Conservation (phyloP, 163 green algal species). For the Prototheca stagnorum region DNA sequence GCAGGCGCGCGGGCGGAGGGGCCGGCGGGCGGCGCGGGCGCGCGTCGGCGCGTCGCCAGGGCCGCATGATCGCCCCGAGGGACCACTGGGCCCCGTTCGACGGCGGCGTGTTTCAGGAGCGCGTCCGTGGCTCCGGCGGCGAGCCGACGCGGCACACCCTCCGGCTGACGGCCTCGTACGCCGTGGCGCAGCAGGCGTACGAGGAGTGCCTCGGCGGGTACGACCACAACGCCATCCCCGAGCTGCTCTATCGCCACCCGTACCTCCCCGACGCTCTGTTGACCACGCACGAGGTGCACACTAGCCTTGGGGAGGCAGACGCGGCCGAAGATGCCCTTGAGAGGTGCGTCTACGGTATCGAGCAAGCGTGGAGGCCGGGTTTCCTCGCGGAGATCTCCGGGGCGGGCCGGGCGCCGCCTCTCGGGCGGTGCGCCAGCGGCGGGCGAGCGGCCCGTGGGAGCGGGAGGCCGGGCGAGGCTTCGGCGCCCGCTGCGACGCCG, state of each 20-base stretch:
- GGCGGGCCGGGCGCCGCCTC: slow-evolving; percentile 57
- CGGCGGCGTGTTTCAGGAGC: slow-evolving; percentile 22
- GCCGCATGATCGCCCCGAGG: slow-evolving; percentile 17
- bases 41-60: slow-evolving; percentile 8
- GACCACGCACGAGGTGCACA: slow-evolving; percentile 74
- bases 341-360: slow-evolving; percentile 52
- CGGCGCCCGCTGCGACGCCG: not conserved
- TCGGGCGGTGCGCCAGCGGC: not conserved
- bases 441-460: too few species aligned
- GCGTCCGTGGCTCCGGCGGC: slow-evolving; percentile 1
- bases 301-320: slow-evolving; percentile 30
- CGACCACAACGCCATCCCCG: slow-evolving; percentile 67
- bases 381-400: slow-evolving; percentile 28
- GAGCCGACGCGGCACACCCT: slow-evolving; percentile 15
- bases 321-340: slow-evolving; percentile 54
- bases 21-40: slow-evolving; percentile 21
- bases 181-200: slow-evolving; percentile 13
- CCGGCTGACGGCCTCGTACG: slow-evolving; percentile 18
- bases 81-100: slow-evolving; percentile 25
- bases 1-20: slow-evolving; percentile 21
- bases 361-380: slow-evolving; percentile 28
- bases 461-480: not conserved
- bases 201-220: slow-evolving; percentile 41
- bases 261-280: slow-evolving; percentile 87
- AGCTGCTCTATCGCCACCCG: slow-evolving; percentile 37